phyloP scores from a whole-genome alignment of 768 basidiomycete genomes.

The Suillus decipiens region DNA sequence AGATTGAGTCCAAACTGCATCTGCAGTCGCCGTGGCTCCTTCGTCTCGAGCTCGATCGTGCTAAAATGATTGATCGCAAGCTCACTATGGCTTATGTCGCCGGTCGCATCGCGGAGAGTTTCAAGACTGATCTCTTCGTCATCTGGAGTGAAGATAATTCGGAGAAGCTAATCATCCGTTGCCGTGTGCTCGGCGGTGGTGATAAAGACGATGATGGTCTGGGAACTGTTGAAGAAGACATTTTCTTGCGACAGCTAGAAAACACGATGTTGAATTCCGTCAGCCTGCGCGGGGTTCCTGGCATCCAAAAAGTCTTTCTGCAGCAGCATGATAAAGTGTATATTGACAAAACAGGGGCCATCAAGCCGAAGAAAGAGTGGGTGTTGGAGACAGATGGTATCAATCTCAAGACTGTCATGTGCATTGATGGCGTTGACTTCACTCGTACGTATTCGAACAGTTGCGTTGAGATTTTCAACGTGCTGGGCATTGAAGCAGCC shows the following conservation, averaged over 20 bases:
- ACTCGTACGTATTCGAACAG: constrained; percentile 95
- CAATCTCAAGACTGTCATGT: constrained; percentile 94
- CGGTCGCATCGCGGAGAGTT: constrained; percentile 88
- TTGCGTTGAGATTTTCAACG: constrained; percentile 91
- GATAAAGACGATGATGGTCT: constrained; percentile 86
- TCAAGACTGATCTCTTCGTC: constrained; percentile 95
- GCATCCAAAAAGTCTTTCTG: constrained; percentile 92
- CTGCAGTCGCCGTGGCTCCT: constrained; percentile 97
- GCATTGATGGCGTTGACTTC: constrained; percentile 93
- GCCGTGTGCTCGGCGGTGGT: constrained; percentile 82
- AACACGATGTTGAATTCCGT: constrained; percentile 96
- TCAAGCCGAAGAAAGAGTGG: constrained; percentile 79
- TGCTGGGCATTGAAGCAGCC: constrained; percentile 96
- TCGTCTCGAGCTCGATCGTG: constrained; percentile 93
- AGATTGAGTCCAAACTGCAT: constrained; percentile 87
- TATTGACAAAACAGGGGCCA: constrained; percentile 63
- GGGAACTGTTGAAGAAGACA: constrained; percentile 84
- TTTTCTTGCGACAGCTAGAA: constrained; percentile 94
- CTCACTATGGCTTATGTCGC: constrained; percentile 95
- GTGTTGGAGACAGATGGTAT: constrained; percentile 96
- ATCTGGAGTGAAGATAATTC: constrained; percentile 99
- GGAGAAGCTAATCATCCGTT: constrained; percentile 95
- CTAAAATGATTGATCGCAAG: constrained; percentile 97
- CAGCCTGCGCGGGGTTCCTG: constrained; percentile 89
- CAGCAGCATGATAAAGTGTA: constrained; percentile 81